These are phyloP conservation scores for Dillenia suffruticosa DNA, from an alignment of 164 flowering plant genomes.

Conservation along the genomic window DNA sequence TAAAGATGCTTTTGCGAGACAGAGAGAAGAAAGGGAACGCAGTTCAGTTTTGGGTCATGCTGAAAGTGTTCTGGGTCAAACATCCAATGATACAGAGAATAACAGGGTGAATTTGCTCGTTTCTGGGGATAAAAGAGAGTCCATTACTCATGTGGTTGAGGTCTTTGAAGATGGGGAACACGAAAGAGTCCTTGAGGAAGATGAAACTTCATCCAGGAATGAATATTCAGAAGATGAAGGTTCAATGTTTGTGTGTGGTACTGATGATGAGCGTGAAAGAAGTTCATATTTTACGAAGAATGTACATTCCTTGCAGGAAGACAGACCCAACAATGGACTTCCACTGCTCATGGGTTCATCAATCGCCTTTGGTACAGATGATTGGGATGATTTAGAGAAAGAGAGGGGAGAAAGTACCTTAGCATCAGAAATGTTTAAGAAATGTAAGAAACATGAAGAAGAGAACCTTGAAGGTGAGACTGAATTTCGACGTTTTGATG, in stretches of 20 bases:
- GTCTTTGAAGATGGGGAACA: constrained; percentile 17
- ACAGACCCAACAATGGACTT: constrained; percentile 26
- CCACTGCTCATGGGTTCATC: constrained; percentile 60
- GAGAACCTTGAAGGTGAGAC: constrained; percentile 13
- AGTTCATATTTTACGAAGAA: constrained; percentile 15
- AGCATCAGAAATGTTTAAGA: constrained; percentile 11
- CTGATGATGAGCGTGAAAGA: constrained; percentile 42
- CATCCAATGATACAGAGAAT: constrained; percentile 1
- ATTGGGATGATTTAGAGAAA: constrained; percentile 75
- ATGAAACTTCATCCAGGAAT: constrained; percentile 31
- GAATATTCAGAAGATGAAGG: constrained; percentile 68
- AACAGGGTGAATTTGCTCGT: background rate
- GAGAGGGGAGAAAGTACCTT: constrained; percentile 27
- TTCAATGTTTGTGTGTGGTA: constrained; percentile 51
- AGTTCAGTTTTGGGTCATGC: constrained; percentile 1
- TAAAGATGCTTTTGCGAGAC: background rate
- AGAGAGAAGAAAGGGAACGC: constrained; percentile 3
- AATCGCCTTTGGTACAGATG: constrained; percentile 73
- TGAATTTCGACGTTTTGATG: constrained; percentile 3
- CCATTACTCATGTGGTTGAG: background rate
- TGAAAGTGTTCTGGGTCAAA: background rate
- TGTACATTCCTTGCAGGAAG: constrained; percentile 10
- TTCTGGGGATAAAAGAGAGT: background rate
- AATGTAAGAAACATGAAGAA: constrained; percentile 14
- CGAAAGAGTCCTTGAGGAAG: constrained; percentile 19